These are phyloP conservation scores for Diutina mesorugosa DNA, from an alignment of 1,139 yeast species.

Conservation along the genomic window DNA sequence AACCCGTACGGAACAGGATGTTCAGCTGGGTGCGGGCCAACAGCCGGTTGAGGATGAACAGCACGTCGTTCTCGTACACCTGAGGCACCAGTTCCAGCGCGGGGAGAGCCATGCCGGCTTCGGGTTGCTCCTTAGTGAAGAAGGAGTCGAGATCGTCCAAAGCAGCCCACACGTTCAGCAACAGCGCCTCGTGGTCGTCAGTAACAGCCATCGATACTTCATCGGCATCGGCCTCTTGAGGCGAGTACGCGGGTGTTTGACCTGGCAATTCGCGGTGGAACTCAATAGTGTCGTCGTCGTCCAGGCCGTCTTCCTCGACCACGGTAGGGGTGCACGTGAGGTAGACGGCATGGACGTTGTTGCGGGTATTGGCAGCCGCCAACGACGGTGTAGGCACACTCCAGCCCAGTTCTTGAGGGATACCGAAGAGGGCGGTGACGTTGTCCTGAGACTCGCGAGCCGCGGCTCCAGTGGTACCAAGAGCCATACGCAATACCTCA, in stretches of 20 bases:
- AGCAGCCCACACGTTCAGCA: conserved; percentile 96
- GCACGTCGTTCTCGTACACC: conserved; percentile 68
- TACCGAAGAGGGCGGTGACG: conserved; percentile 84
- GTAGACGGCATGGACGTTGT: conserved; percentile 91
- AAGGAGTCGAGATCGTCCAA: conserved; percentile 87
- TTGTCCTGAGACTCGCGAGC: conserved; percentile 72
- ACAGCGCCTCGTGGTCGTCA: conserved; percentile 59
- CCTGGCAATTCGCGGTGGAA: conserved; percentile 39
- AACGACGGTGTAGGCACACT: conserved; percentile 90
- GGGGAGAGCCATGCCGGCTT: conserved; percentile 18
- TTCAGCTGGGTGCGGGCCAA: conserved; percentile 67
- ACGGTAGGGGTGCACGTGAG: conserved; percentile 52
- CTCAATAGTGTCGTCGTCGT: conserved; percentile 37
- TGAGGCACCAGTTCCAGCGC: conserved; percentile 63
- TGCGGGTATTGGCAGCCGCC: conserved; percentile 77
- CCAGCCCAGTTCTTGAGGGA: conserved; percentile 98
- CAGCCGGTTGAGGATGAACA: conserved; percentile 60
- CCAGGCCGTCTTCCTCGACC: conserved; percentile 17
- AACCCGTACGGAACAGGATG: conserved; percentile 60
- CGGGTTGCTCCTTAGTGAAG: conserved; percentile 54
- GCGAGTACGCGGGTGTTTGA: background rate
- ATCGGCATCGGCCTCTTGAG: conserved; percentile 38
- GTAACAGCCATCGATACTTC: conserved; percentile 24
- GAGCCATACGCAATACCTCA: conserved; percentile 81
- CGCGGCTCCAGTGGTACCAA: conserved; percentile 56